Conservation (phyloP, 2,329 filamentous ascomycete species). For the Pseudofabraea citricarpa region DNA sequence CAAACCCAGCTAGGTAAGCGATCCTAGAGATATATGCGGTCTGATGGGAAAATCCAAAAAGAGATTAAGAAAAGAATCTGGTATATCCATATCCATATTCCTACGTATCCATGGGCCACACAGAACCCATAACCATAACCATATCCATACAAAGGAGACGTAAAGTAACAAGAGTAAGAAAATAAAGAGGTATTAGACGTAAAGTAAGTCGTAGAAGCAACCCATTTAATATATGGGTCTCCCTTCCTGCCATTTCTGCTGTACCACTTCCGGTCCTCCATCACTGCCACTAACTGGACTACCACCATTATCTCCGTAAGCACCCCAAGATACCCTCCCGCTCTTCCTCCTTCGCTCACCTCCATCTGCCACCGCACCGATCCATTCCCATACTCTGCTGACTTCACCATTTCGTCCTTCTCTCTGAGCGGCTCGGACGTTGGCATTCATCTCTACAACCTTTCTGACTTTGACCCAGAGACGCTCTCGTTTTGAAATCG, state of each 20-base stretch:
- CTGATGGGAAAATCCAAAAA: too few species aligned
- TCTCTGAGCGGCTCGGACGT: constrained; percentile 73
- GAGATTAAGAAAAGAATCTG: too few species aligned
- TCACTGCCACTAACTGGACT: constrained; percentile 22
- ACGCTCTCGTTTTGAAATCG: constrained; percentile 66
- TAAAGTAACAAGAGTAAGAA: too few species aligned
- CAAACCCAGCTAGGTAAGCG: too few species aligned
- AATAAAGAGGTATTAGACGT: too few species aligned
- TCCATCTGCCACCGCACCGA: constrained; percentile 47
- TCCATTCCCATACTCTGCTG: constrained; percentile 66
- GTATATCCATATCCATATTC: too few species aligned
- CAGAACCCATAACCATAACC: too few species aligned
- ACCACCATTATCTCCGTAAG: constrained; percentile 17
- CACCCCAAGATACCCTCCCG: constrained; percentile 36
- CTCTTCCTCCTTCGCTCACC: constrained; percentile 40
- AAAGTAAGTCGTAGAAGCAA: too few species aligned
- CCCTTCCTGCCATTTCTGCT: constrained; percentile 24
- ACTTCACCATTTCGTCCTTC: constrained; percentile 62
- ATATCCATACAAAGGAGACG: too few species aligned
- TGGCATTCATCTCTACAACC: constrained; percentile 91
- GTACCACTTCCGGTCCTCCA: constrained; percentile 17
- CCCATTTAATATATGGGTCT: constrained; percentile 27
- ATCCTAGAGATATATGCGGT: too few species aligned
- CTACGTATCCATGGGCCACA: too few species aligned
- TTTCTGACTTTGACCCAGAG: constrained; percentile 79